A percentile compares a stretch with the other conserved stretches of the same genome.
Evolutionary conservation across 768 basidiomycete species (phyloP).

Genomic region (Rhodotorula paludigena): DNA sequence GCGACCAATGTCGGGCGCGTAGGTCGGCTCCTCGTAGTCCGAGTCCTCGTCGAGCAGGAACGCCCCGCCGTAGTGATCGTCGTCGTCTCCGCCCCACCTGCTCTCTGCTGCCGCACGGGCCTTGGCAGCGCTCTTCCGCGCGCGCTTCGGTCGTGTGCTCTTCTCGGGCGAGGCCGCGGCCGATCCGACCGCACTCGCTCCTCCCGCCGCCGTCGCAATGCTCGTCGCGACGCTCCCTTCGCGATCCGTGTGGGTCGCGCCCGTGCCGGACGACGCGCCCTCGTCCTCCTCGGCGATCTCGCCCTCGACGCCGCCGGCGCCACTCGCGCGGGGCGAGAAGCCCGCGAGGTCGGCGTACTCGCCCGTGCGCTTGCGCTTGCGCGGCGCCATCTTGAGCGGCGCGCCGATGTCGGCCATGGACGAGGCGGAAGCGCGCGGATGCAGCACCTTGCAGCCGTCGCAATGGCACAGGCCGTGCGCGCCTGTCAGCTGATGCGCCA

Average conservation of each 20-base stretch:
- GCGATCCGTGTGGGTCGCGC: neutral
- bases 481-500: constrained; percentile 12
- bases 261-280: neutral
- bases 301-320: neutral
- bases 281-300: neutral
- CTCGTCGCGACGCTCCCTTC: neutral
- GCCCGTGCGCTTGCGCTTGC: constrained; percentile 18
- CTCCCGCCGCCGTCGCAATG: too few relatives aligned
- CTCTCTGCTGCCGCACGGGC: neutral
- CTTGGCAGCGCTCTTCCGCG: neutral
- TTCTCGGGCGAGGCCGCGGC: neutral
- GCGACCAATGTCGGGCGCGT: neutral
- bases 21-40: constrained; percentile 2
- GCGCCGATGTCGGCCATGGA: constrained; percentile 5
- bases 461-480: constrained; percentile 14
- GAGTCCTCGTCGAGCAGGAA: neutral
- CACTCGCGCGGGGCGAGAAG: neutral
- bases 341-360: constrained; percentile 14
- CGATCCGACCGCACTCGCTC: too few relatives aligned
- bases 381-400: neutral
- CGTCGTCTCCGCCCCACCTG: neutral
- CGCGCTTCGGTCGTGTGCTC: neutral
- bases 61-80: neutral
- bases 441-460: constrained; percentile 30
- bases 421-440: constrained; percentile 1